phyloP scores from a whole-genome alignment of 345 rosid genomes.

The Mangifera indica region DNA sequence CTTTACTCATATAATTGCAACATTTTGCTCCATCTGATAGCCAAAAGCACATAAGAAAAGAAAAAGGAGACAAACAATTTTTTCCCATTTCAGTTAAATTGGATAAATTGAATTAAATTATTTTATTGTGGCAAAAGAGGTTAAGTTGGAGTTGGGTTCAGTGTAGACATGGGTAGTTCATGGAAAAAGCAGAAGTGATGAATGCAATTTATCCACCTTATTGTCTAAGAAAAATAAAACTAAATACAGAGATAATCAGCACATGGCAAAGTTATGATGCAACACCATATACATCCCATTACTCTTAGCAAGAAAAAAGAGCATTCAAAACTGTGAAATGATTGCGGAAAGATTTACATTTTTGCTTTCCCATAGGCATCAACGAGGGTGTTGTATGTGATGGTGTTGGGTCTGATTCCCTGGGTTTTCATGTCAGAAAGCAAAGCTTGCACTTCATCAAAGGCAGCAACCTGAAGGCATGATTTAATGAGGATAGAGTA shows the following conservation, averaged over 20 bases:
- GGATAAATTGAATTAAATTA: neutral
- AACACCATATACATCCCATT: constrained; percentile 1
- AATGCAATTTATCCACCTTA: neutral
- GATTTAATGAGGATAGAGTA: constrained; percentile 92
- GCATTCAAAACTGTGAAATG: constrained; percentile 12
- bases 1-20: constrained; percentile 14
- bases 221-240: neutral
- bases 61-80: neutral
- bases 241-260: neutral
- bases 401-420: constrained; percentile 71
- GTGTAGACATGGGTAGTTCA: neutral
- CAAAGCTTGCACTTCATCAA: constrained; percentile 53
- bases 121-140: neutral
- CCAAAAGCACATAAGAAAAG: constrained; percentile 15
- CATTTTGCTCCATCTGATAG: constrained; percentile 23
- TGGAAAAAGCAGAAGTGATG: neutral
- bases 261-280: neutral
- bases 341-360: constrained; percentile 39
- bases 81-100: constrained; percentile 3
- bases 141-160: neutral
- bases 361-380: constrained; percentile 86
- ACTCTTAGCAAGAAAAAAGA: constrained; percentile 22
- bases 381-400: constrained; percentile 82
- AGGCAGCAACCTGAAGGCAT: constrained; percentile 71
- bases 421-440: constrained; percentile 69